Evolutionary conservation across 768 basidiomycete genomes (phyloP).

Genomic region (Suillus plorans): DNA sequence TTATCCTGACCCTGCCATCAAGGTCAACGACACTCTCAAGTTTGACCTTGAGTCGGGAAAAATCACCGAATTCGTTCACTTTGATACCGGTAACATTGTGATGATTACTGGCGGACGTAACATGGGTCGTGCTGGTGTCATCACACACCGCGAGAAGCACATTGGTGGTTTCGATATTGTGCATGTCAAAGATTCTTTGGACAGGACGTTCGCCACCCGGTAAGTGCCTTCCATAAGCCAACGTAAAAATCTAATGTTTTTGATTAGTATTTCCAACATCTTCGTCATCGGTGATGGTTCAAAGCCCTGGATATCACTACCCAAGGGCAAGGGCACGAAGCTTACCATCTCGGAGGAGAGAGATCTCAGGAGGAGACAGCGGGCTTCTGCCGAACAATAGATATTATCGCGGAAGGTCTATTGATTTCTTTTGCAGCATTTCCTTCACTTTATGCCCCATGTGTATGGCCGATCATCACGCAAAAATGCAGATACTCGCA

Average conservation of each 20-base stretch:
- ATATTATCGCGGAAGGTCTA: conserved; percentile 17
- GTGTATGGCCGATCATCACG: conserved; percentile 17
- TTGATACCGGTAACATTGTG: conserved; percentile 96
- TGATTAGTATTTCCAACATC: conserved; percentile 84
- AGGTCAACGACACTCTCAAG: conserved; percentile 96
- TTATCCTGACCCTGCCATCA: conserved; percentile 95
- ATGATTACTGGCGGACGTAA: conserved; percentile 99
- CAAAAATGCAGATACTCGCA: conserved; percentile 21
- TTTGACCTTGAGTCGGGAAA: conserved; percentile 95
- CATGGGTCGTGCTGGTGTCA: conserved; percentile 98
- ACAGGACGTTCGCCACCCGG: conserved; percentile 97
- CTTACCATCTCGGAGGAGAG: conserved; percentile 97
- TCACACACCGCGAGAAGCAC: conserved; percentile 96
- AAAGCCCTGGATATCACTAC: conserved; percentile 97
- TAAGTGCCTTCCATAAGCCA: conserved; percentile 36
- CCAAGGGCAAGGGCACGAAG: conserved; percentile 97
- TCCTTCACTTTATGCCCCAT: conserved; percentile 11
- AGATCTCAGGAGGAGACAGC: conserved; percentile 83
- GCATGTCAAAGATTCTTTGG: conserved; percentile 93
- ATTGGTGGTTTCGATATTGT: conserved; percentile 98
- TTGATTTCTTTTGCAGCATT: conserved; percentile 10
- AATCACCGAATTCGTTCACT: conserved; percentile 90
- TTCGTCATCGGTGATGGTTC: conserved; percentile 95
- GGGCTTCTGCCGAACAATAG: conserved; percentile 63
- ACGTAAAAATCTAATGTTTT: not conserved